Conservation (phyloP, 192 early-diverging fungal genomes). For the Coemansia sp. region DNA sequence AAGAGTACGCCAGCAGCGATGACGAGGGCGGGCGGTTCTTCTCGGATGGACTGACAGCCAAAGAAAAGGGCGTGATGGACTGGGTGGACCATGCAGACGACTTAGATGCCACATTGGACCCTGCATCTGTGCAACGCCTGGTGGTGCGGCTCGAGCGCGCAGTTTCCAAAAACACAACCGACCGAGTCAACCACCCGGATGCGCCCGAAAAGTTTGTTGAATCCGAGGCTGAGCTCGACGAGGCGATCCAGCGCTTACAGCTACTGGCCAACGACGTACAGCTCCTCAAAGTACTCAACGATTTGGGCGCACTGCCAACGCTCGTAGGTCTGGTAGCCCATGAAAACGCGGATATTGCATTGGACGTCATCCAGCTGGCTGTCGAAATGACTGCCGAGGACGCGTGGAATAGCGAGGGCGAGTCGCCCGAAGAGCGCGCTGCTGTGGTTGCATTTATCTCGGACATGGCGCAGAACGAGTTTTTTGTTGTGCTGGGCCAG, state of each 20-base stretch:
- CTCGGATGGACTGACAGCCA: constrained; percentile 76
- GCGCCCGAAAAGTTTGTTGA: constrained; percentile 74
- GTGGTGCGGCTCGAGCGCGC: constrained; percentile 82
- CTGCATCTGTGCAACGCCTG: constrained; percentile 67
- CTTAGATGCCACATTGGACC: constrained; percentile 63
- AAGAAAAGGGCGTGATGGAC: constrained; percentile 75
- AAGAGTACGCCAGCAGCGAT: constrained; percentile 55
- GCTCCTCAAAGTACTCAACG: constrained; percentile 65
- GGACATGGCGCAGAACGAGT: constrained; percentile 66
- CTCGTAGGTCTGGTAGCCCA: constrained; percentile 80
- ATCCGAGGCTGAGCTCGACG: constrained; percentile 92
- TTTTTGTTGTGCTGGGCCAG: constrained; percentile 75
- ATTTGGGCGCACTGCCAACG: constrained; percentile 63
- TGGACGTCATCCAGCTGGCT: constrained; percentile 80
- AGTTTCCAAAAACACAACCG: constrained; percentile 83
- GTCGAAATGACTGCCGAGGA: constrained; percentile 94
- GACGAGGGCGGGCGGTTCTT: constrained; percentile 79
- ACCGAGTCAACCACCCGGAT: constrained; percentile 75
- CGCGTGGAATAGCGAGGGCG: constrained; percentile 61
- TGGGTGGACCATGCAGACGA: constrained; percentile 83
- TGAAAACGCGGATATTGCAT: constrained; percentile 91
- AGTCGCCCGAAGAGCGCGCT: constrained; percentile 55
- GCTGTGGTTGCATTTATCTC: constrained; percentile 68
- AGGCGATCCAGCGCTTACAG: constrained; percentile 78
- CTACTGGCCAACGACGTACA: constrained; percentile 78